Conservation (phyloP, 176 grass and related monocot species). For the Bothriochloa decipiens region DNA sequence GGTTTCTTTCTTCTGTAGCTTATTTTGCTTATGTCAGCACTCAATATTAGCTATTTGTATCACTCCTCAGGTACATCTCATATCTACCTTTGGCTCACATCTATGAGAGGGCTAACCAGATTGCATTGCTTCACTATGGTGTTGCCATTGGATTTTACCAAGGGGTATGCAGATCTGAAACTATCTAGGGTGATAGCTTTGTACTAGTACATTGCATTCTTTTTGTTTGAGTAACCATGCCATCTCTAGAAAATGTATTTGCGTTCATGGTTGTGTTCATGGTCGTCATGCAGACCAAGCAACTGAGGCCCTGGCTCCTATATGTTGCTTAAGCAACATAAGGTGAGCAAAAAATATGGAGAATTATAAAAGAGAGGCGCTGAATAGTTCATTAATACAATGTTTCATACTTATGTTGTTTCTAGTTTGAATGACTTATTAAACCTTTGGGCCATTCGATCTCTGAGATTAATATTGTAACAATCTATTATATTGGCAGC, state of each 20-base stretch:
- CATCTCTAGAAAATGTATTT: too few relatives aligned
- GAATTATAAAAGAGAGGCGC: too few relatives aligned
- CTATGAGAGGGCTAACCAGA: conserved; percentile 84
- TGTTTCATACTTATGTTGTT: not conserved
- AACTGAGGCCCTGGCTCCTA: too few relatives aligned
- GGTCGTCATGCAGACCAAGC: too few relatives aligned
- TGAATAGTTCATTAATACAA: not conserved
- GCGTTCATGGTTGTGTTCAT: too few relatives aligned
- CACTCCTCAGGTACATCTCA: conserved; percentile 74
- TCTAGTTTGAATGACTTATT: not conserved
- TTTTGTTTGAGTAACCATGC: not conserved
- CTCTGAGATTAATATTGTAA: not conserved
- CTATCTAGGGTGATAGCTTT: conserved; percentile 12
- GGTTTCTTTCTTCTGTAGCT: not conserved
- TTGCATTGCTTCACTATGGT: conserved; percentile 68
- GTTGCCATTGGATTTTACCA: conserved; percentile 95
- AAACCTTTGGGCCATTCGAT: not conserved
- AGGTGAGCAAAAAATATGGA: too few relatives aligned
- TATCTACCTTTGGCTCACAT: conserved; percentile 97
- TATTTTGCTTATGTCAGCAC: not conserved
- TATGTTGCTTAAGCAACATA: too few relatives aligned
- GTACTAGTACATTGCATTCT: not conserved
- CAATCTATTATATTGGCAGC: not conserved
- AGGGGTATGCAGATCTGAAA: conserved; percentile 67
- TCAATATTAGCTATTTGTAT: not conserved